Evolutionary conservation across 208 protist species (phyloP), one percentile per base, ranked within the genome.

Genomic region (Naegleria lovaniensis): DNA sequence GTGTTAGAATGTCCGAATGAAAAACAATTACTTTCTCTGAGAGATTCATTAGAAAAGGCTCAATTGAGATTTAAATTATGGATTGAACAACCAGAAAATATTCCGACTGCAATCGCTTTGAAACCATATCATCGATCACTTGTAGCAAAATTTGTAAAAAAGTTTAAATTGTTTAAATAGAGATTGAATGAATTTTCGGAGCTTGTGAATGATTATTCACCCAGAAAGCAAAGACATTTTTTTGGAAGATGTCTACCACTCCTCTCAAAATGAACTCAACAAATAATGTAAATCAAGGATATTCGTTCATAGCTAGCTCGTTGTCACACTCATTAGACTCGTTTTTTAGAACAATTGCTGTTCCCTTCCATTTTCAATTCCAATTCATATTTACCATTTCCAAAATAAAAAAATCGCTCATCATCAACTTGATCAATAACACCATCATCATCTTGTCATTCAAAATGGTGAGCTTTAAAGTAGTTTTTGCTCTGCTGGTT

Each of bases 11-110:
- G 29, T 79, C 88, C 88, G 38, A 67, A 55, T 36, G 90, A 91
- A 76, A 9, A 86, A 51, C 90, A 91, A 83, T 83, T 91, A 41
- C 83, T 67, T 36, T 59, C 11, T 5, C 51, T 91, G 0, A 67
- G 41, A 13, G 22, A 41, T 38, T 33, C 38, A 36, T 83, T 91
- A 39, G 15, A 22, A 16, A 11, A 55, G 15, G 40, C 16, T 36
- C 41, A 51, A 41, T 36, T 91, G 16, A 79, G 16, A n/a, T 79
- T 52, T 79, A 38, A 89, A 41, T 83, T 91, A 15, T 91, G 90
- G 90, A 33, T 91, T 4, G 90, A 91, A 55, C 83, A 91, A 83
- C 90, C 90, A 22, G 90, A 91, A 38, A 89, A 89, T 25, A 91
- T 91, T 43, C 83, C 90, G 29, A 91, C 90, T 22, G 79, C 90